Base-by-base conservation (phyloP, 1,139 yeast genomes). In the Saccharomyces hybrid region DNA sequence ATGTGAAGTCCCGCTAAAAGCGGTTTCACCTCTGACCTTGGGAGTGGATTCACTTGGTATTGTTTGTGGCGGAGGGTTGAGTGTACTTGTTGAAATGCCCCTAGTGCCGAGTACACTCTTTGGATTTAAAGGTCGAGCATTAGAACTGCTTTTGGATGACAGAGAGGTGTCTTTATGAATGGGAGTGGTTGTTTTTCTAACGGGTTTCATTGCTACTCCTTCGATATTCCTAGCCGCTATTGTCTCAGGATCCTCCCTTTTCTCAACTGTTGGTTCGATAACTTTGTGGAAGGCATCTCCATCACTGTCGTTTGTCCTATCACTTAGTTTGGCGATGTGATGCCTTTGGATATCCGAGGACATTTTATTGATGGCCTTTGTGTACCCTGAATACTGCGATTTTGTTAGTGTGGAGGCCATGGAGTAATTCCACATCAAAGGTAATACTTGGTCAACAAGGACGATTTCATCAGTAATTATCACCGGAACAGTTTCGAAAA, bases 401-500 rank as follows among this genome's bases (percentile, higher is more conserved):
- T 73, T 67, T 20, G 71, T 71, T 47, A 80, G 63, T n/a, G 76
- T 71, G 2, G 77, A 66, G 6, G 81, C 74, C 69, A 79, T 73
- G 2, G 82, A 72, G 56, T 78, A 71, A 11, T 69, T 67, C 73
- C 81, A 74, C 26, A 81, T 61, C 48, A 76, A 75, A 1, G 85
- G 84, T 13, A 81, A 62, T 5, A 79, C 68, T 41, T 74, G 72
- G 8, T 73, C 73, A 5, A 80, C 81, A 20, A 79, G 62, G 5
- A 63, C 52, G 9, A 51, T 56, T 14, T 71, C 73, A 32, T 73
- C 70, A 41, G 72, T 76, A 11, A 79, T 71, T 20, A 75, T 63
- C n/a, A 62, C 63, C 23, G 76, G 71, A 20, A 82, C 65, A 23
- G 74, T 71, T 27, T 71, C 71, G 64, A 83, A 85, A 20, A 87